phyloP scores from a whole-genome alignment of 768 basidiomycete genomes.

The Agrocybe pediades region DNA sequence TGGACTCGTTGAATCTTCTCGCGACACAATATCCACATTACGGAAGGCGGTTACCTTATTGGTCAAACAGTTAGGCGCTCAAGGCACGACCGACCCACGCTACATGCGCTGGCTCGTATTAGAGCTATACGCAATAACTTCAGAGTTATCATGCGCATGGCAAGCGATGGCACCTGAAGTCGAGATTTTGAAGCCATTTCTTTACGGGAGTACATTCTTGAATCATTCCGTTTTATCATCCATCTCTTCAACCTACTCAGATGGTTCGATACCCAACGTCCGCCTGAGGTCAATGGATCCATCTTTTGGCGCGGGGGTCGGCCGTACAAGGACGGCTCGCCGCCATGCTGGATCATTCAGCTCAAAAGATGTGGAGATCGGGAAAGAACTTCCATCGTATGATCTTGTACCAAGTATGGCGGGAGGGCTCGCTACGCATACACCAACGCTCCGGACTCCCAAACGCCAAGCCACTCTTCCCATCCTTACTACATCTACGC shows the following conservation, averaged over 20 bases:
- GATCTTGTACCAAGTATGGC: conserved; percentile 41
- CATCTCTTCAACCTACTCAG: conserved; percentile 1
- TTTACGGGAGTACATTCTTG: conserved; percentile 37
- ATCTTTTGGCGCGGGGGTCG: conserved; percentile 29
- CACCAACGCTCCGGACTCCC: conserved; percentile 48
- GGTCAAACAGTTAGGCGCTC: conserved; percentile 76
- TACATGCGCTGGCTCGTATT: conserved; percentile 86
- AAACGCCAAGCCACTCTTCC: conserved; percentile 49
- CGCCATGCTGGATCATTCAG: conserved; percentile 97
- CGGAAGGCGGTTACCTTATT: conserved; percentile 88
- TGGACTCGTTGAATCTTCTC: conserved; percentile 78
- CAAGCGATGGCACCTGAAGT: conserved; percentile 70
- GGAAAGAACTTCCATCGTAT: conserved; percentile 75
- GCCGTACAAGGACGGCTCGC: conserved; percentile 63
- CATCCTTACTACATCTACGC: conserved; percentile 26
- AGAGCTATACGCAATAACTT: conserved; percentile 86
- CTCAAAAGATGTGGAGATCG: conserved; percentile 87
- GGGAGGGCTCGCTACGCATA: conserved; percentile 38
- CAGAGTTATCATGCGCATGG: conserved; percentile 90
- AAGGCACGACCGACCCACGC: conserved; percentile 77
- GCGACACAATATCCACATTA: conserved; percentile 82
- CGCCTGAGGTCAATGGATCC: conserved; percentile 30
- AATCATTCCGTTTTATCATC: conserved; percentile 19
- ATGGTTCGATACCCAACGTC: conserved; percentile 22
- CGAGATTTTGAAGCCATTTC: conserved; percentile 65